Evolutionary conservation across 2,329 filamentous ascomycete species (phyloP), one percentile per base, ranked within the genome.

Genomic region (Alternaria sp.): DNA sequence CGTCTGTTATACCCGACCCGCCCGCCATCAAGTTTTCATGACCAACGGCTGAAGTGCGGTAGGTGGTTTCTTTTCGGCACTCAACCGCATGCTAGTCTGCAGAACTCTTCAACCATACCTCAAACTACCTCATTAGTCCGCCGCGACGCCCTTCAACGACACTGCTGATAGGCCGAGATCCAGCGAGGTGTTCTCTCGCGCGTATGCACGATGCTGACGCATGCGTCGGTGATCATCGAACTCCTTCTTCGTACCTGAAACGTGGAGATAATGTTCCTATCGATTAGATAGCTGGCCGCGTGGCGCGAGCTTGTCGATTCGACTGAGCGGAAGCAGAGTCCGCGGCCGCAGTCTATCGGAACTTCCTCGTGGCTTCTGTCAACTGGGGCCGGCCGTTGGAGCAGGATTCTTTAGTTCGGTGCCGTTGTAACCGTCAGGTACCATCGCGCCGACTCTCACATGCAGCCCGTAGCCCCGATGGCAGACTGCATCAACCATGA

Each of bases 241-340:
- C 32, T 43, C n/a, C 38, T 44, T 34, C 38, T 44, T 34, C 30
- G 52, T 36, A 51, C 27, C 38, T 51, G 53, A 62, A 62, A 57
- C 54, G 60, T 62, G 65, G 63, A 67, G 64, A 46, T 36, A 67
- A 64, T 52, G 38, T 36, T 63, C 59, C 53, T 70, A 66, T 69
- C 67, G 66, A 69, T 69, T 66, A 66, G 64, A 67, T 68, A 64
- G 62, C 63, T 50, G 49, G 52, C 60, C 58, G 66, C 51, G 63
- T 63, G 62, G 60, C 62, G 62, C 50, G 32, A 44, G 38, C 32
- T 45, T 41, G 27, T 18, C 27, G 50, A 41, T 54, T 53, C 44
- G 46, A 43, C 53, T 55, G 43, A 20, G 30, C 43, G 43, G 25
- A 27, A 34, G 22, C 38, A 54, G 41, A 54, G n/a, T 30, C 40